phyloP scores from a whole-genome alignment of 139 green algal genomes.

The Chlamydomonas sp. region DNA sequence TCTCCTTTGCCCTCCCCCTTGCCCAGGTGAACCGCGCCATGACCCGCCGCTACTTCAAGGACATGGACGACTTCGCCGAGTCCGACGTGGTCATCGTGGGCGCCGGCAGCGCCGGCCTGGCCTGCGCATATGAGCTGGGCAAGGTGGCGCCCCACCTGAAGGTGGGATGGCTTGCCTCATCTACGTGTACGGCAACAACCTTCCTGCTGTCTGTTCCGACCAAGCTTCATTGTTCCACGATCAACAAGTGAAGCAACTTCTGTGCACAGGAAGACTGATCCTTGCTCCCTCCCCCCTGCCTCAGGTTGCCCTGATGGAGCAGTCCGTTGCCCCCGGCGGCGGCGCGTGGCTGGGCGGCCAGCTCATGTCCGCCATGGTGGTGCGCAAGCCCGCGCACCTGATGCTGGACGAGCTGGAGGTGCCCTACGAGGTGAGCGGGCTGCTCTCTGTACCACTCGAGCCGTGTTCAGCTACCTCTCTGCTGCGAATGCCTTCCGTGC shows the following conservation, averaged over 20 bases:
- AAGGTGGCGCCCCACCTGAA: constrained; percentile 91
- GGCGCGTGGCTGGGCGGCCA: constrained; percentile 97
- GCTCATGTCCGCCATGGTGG: constrained; percentile 95
- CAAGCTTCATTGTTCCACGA: neutral
- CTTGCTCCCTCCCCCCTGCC: neutral
- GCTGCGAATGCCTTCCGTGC: neutral
- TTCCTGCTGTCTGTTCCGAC: neutral
- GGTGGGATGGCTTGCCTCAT: constrained; percentile 48
- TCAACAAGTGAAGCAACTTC: neutral
- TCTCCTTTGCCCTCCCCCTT: neutral
- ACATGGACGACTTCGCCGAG: constrained; percentile 90
- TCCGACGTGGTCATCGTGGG: constrained; percentile 79
- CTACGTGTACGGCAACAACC: neutral
- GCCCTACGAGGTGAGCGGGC: neutral
- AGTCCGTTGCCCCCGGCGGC: constrained; percentile 75
- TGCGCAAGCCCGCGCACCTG: constrained; percentile 94
- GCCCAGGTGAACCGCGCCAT: constrained; percentile 85
- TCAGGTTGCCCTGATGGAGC: constrained; percentile 92
- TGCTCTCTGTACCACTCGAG: neutral
- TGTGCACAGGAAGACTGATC: neutral
- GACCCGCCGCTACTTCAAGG: constrained; percentile 93
- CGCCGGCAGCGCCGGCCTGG: constrained; percentile 85
- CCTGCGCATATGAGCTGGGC: constrained; percentile 94
- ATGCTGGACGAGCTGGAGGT: constrained; percentile 89
- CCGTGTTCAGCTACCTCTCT: neutral